phyloP scores from a whole-genome alignment of 108 stramenopile species.

The Asterionellopsis glacialis region DNA sequence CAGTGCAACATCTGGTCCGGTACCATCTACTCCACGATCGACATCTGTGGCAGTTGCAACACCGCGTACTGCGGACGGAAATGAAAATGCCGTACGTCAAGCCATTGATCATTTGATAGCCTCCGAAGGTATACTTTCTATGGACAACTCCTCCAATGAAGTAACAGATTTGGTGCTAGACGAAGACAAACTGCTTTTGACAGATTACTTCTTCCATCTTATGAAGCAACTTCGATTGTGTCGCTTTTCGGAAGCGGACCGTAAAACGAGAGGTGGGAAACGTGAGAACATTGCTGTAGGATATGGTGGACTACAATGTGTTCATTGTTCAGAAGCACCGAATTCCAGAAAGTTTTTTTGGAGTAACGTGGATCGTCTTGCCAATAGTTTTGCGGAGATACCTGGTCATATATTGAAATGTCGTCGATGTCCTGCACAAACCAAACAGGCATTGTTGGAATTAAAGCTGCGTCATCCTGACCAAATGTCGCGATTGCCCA shows the following conservation, averaged over 20 bases:
- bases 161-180: slow-evolving; percentile 25
- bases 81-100: background rate
- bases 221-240: slow-evolving; percentile 81
- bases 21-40: too few relatives aligned
- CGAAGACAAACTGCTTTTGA: slow-evolving; percentile 63
- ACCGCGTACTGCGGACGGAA: background rate
- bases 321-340: slow-evolving; percentile 60
- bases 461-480: slow-evolving; percentile 68
- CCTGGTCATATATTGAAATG: slow-evolving; percentile 83
- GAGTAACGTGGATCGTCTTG: slow-evolving; percentile 82
- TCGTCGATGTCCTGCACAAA: slow-evolving; percentile 56
- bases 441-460: slow-evolving; percentile 59
- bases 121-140: too few relatives aligned
- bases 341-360: slow-evolving; percentile 85
- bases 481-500: slow-evolving; percentile 72
- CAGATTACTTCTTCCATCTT: slow-evolving; percentile 81
- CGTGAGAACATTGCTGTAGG: slow-evolving; percentile 77
- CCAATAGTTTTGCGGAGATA: slow-evolving; percentile 90
- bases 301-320: slow-evolving; percentile 83
- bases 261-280: slow-evolving; percentile 88
- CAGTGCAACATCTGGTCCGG: too few relatives aligned
- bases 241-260: slow-evolving; percentile 80
- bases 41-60: background rate
- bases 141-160: too few relatives aligned
- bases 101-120: background rate